Base-by-base conservation (phyloP, 768 basidiomycete genomes). In the Hebeloma cylindrosporum region DNA sequence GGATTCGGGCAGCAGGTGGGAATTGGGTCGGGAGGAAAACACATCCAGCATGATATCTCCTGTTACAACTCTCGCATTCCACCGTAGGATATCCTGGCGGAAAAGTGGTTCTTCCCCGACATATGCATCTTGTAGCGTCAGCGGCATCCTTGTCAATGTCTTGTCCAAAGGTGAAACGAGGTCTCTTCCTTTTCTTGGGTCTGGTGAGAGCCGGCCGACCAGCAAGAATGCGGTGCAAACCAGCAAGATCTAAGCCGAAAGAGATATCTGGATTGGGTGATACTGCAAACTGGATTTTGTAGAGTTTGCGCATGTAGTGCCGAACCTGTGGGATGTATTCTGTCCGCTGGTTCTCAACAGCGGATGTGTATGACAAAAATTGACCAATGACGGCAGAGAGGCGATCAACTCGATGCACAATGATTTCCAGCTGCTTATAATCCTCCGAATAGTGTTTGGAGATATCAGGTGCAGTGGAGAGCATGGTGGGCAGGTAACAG, bases 241-340 rank as follows among this genome's bases (percentile, higher is more conserved):
- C 85, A 28, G 89, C 87, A 16, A 91, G 76, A 60, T 92, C 87
- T 20, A 93, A 71, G 11, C 89, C 89, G 54, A 82, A 92, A 2
- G 88, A 89, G 2, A 87, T 78, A 36, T 89, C 88, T 1, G 82
- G 84, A 48, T 79, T 86, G 2, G 88, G 85, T 0, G 86, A 86
- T 7, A 93, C 84, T n/a, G 85, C 83, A 58, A 93, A 91, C 64
- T 91, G 89, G 40, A 93, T 87, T 68, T 83, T 85, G 72, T 83
- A 92, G 11, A 92, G 69, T 67, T 93, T 93, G 53, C 89, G 83
- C 88, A 93, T 90, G 61, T 85, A 92, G 62, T 93, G 90, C 23
- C 89, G 80, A 9, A 91, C 88, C 62, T 90, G 89, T 11, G 83
- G 77, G 29, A 92, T 82, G 55, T 83, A 85, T 43, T 88, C 85